These are phyloP conservation scores for Globisporangium apiculatum DNA, from an alignment of 352 stramenopile genomes.

Conservation along the genomic window DNA sequence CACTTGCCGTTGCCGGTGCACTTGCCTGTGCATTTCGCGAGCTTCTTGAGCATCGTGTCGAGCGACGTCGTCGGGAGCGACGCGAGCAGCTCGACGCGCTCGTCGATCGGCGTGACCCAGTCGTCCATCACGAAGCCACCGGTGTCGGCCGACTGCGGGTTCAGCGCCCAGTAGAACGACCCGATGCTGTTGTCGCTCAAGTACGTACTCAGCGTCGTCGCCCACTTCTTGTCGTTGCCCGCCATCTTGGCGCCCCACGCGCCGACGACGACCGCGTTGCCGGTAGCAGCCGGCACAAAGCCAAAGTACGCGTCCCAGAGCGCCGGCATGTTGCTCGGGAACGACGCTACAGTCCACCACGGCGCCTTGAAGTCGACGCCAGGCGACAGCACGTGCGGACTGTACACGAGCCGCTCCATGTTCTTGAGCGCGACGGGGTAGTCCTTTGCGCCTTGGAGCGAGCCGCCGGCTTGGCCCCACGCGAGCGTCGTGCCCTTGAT, in stretches of 20 bases:
- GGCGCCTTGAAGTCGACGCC: constrained; percentile 56
- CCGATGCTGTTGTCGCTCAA: constrained; percentile 44
- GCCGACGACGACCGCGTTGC: constrained; percentile 50
- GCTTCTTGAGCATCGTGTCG: constrained; percentile 28
- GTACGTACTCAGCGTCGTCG: constrained; percentile 37
- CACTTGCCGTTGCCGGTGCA: constrained; percentile 47
- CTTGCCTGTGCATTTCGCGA: constrained; percentile 24
- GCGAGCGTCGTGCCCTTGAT: constrained; percentile 43
- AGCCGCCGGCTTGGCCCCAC: constrained; percentile 58
- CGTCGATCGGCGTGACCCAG: constrained; percentile 53
- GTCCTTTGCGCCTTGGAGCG: constrained; percentile 47
- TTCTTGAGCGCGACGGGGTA: constrained; percentile 60
- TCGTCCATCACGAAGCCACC: constrained; percentile 65
- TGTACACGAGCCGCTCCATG: constrained; percentile 68
- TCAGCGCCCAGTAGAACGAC: constrained; percentile 77
- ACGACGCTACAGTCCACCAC: constrained; percentile 50
- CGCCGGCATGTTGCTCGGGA: constrained; percentile 58
- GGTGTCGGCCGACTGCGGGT: constrained; percentile 63
- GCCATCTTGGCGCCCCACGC: constrained; percentile 64
- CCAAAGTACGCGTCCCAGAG: constrained; percentile 69
- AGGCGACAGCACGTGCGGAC: constrained; percentile 53
- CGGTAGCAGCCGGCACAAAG: constrained; percentile 47
- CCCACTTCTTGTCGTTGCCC: constrained; percentile 53
- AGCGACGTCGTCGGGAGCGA: constrained; percentile 33
- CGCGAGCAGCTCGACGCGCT: constrained; percentile 44